Percentiles rank a stretch among this genome's conserved stretches.
phyloP scores from a whole-genome alignment of 495 filamentous ascomycete species.

The Penicillium silybi region DNA sequence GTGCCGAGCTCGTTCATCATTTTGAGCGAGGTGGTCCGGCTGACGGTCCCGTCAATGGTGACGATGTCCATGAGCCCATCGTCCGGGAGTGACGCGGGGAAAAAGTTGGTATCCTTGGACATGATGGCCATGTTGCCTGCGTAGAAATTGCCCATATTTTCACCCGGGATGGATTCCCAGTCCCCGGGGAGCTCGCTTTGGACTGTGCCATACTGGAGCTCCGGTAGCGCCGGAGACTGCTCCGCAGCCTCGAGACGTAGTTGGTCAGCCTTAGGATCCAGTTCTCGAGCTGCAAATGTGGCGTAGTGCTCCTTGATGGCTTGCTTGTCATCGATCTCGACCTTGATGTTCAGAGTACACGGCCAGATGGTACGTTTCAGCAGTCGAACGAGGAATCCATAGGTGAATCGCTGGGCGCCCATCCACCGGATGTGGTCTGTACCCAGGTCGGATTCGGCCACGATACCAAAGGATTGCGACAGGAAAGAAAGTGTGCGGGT shows the following conservation, averaged over 20 bases:
- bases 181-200: constrained; percentile 68
- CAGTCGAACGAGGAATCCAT: constrained; percentile 71
- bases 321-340: constrained; percentile 72
- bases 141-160: constrained; percentile 88
- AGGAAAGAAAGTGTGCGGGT: constrained; percentile 77
- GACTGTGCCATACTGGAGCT: constrained; percentile 73
- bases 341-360: constrained; percentile 80
- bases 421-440: constrained; percentile 94
- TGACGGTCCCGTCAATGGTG: constrained; percentile 71
- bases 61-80: constrained; percentile 87
- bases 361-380: constrained; percentile 74
- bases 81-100: constrained; percentile 75
- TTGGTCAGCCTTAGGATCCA: constrained; percentile 13
- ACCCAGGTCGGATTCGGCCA: constrained; percentile 83
- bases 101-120: constrained; percentile 83
- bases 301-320: constrained; percentile 71
- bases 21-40: constrained; percentile 55
- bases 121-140: constrained; percentile 93
- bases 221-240: constrained; percentile 57
- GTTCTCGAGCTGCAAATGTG: constrained; percentile 40
- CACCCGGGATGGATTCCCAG: constrained; percentile 67
- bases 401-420: constrained; percentile 78
- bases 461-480: constrained; percentile 83
- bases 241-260: constrained; percentile 21
- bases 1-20: constrained; percentile 67